These are phyloP conservation scores for Cytospora piceicola DNA, from an alignment of 2,329 filamentous ascomycete genomes.

Conservation along the genomic window DNA sequence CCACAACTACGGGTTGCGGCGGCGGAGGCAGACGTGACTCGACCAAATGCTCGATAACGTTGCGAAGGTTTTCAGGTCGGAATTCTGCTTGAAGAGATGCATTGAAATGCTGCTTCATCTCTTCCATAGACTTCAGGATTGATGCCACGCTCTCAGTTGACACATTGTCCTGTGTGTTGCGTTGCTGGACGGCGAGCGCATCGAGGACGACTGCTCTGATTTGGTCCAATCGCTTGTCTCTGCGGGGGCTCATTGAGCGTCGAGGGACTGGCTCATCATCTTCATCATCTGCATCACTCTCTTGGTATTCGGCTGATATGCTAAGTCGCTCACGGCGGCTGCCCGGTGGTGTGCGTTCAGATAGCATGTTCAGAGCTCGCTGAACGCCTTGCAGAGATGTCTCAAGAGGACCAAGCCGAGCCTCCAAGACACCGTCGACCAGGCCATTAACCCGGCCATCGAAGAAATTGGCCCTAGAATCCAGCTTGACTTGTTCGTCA, in stretches of 20 bases:
- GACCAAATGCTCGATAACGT: conserved; percentile 66
- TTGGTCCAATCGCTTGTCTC: conserved; percentile 81
- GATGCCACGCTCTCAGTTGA: conserved; percentile 48
- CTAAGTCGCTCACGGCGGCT: conserved; percentile 71
- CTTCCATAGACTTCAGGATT: conserved; percentile 69
- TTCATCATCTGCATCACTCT: conserved; percentile 94
- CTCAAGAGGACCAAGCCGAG: conserved; percentile 80
- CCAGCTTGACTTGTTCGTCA: conserved; percentile 81
- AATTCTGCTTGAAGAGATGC: conserved; percentile 49
- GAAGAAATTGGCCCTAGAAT: conserved; percentile 83
- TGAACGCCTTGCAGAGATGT: conserved; percentile 78
- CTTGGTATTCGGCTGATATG: conserved; percentile 68
- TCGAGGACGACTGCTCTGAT: conserved; percentile 76
- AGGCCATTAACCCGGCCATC: conserved; percentile 87
- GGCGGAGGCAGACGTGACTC: conserved; percentile 58
- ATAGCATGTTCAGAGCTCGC: conserved; percentile 63
- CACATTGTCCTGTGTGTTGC: conserved; percentile 37
- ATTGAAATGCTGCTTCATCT: conserved; percentile 60
- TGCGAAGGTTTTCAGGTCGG: conserved; percentile 59
- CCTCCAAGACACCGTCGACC: conserved; percentile 76
- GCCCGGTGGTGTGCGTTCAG: conserved; percentile 57
- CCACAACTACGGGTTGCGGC: conserved; percentile 50
- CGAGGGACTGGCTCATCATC: conserved; percentile 66
- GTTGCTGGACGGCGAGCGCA: conserved; percentile 65
- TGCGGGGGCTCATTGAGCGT: conserved; percentile 76